Percentiles rank a stretch among this genome's conserved stretches.
phyloP scores from a whole-genome alignment of 2,329 filamentous ascomycete species.

The Leptosphaerulina australis region DNA sequence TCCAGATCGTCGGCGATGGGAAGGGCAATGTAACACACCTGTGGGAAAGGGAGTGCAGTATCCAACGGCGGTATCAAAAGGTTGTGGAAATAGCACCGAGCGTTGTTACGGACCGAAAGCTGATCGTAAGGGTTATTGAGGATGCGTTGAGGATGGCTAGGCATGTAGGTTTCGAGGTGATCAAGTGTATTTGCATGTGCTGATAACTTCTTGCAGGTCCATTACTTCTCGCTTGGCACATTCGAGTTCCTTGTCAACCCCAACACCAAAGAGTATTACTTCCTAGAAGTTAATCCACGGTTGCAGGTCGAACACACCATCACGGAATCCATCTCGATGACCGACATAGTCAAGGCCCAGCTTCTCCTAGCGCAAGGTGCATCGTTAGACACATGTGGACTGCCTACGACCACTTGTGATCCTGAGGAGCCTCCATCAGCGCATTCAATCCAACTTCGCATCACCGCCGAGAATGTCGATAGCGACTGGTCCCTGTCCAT shows the following conservation, averaged over 20 bases:
- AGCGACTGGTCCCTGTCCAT: constrained; percentile 63
- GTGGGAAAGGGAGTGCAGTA: constrained; percentile 66
- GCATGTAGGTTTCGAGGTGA: constrained; percentile 41
- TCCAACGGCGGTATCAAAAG: constrained; percentile 67
- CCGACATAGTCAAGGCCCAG: constrained; percentile 63
- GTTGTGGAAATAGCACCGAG: constrained; percentile 65
- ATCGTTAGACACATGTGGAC: constrained; percentile 46
- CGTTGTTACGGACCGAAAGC: constrained; percentile 52
- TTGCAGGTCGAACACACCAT: constrained; percentile 68
- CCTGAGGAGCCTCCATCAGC: constrained; percentile 48
- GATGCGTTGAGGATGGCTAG: constrained; percentile 61
- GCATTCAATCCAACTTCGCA: constrained; percentile 61
- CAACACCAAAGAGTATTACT: constrained; percentile 58
- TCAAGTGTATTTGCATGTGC: neutral
- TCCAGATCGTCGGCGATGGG: constrained; percentile 66
- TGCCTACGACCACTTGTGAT: constrained; percentile 33
- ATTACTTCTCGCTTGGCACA: constrained; percentile 65
- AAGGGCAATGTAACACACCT: constrained; percentile 59
- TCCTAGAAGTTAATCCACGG: constrained; percentile 66
- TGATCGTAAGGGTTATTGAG: constrained; percentile 59
- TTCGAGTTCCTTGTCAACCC: constrained; percentile 68
- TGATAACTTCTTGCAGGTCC: constrained; percentile 46
- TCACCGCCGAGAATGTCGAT: constrained; percentile 63
- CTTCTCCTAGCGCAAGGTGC: constrained; percentile 61
- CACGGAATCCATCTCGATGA: constrained; percentile 60